Percentiles rank a stretch among this genome's conserved stretches.
Evolutionary conservation across 75 land plant genomes (phyloP).

Genomic region (Pinus taeda): DNA sequence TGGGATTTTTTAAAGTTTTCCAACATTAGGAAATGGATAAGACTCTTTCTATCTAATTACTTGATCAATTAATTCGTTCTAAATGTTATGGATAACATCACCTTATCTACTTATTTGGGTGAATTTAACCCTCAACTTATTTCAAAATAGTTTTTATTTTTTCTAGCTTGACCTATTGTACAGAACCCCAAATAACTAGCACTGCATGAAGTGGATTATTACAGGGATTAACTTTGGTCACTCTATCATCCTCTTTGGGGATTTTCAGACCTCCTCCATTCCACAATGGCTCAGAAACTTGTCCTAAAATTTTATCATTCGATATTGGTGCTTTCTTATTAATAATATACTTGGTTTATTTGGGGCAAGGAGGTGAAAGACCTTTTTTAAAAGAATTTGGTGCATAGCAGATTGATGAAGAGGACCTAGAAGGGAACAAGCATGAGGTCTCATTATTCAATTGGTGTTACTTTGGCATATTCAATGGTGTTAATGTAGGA

Average conservation of each 20-base stretch:
- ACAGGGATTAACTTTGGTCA: conserved; percentile 39
- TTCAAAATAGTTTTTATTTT: no score
- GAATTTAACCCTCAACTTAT: no score
- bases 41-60: no score
- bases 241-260: conserved; percentile 27
- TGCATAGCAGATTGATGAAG: conserved; percentile 66
- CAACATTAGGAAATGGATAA: no score
- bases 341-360: conserved; percentile 48
- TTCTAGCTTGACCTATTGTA: no score
- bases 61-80: no score
- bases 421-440: conserved; percentile 22
- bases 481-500: conserved; percentile 15
- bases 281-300: no score
- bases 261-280: not conserved
- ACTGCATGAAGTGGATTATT: not conserved
- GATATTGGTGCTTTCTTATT: conserved; percentile 25
- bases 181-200: not conserved
- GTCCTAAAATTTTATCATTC: no score
- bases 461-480: conserved; percentile 64
- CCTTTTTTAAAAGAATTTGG: conserved; percentile 83
- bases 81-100: no score
- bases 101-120: no score
- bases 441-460: conserved; percentile 67
- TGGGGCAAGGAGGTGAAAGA: conserved; percentile 69
- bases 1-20: no score